Conservation (phyloP, 305 asterid genomes). For the Plantago coronopus region DNA sequence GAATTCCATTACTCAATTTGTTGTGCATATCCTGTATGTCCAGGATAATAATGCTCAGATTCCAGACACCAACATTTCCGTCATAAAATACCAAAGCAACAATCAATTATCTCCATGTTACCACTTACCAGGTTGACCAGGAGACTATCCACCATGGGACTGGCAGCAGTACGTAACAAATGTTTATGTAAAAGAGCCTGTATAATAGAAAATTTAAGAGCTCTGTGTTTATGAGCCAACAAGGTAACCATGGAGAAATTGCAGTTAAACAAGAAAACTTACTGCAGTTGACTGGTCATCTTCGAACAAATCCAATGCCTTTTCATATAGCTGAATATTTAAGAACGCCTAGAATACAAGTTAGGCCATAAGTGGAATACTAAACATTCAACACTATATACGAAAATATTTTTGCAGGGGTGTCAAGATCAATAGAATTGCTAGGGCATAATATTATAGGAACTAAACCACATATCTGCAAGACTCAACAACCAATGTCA, state of each 20-base stretch:
- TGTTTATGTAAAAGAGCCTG: constrained; percentile 90
- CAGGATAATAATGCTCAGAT: constrained; percentile 23
- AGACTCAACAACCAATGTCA: constrained; percentile 14
- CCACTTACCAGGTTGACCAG: constrained; percentile 67
- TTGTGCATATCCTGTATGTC: constrained; percentile 59
- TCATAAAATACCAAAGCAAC: constrained; percentile 8
- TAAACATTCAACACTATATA: constrained; percentile 7
- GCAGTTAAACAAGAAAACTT: constrained; percentile 32
- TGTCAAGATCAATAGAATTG: not conserved
- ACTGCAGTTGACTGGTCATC: constrained; percentile 82
- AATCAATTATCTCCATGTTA: constrained; percentile 20
- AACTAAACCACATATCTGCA: constrained; percentile 9
- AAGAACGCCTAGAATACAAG: constrained; percentile 58
- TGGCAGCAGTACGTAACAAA: constrained; percentile 75
- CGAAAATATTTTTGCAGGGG: constrained; percentile 8
- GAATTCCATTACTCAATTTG: constrained; percentile 73
- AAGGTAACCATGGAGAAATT: constrained; percentile 18
- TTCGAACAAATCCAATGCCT: constrained; percentile 89
- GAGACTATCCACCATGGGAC: constrained; percentile 67
- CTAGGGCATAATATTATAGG: not conserved
- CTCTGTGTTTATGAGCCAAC: constrained; percentile 18
- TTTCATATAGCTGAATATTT: constrained; percentile 83
- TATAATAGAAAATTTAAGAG: constrained; percentile 26
- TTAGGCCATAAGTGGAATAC: constrained; percentile 16
- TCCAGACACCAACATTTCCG: constrained; percentile 13